Conservation (phyloP, 2,329 filamentous ascomycete genomes). For the Diaporthe velutina region DNA sequence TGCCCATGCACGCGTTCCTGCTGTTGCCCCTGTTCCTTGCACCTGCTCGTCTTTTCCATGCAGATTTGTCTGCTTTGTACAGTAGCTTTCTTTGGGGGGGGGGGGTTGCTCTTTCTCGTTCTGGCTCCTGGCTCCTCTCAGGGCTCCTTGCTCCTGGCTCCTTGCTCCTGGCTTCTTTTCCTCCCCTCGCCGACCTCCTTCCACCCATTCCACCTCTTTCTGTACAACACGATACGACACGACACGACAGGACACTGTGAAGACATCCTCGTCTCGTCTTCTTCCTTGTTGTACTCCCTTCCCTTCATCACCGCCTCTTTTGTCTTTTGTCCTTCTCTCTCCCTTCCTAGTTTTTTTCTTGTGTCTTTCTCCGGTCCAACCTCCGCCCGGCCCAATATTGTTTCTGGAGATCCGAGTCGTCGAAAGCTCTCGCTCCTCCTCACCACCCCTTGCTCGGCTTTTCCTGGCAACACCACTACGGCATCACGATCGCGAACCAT, state of each 20-base stretch:
- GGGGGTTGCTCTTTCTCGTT: conserved; percentile 14
- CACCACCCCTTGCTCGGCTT: conserved; percentile 12
- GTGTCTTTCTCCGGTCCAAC: conserved; percentile 33
- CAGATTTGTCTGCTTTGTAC: conserved; percentile 28
- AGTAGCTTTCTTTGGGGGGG: no score
- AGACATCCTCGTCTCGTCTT: conserved; percentile 34
- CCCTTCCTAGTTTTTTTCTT: conserved; percentile 11
- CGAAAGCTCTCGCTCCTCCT: conserved; percentile 27
- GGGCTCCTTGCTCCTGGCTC: conserved; percentile 11
- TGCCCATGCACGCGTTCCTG: conserved; percentile 35
- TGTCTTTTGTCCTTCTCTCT: conserved; percentile 35
- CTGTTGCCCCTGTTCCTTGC: conserved; percentile 35
- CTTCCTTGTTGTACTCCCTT: conserved; percentile 38
- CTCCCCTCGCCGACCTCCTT: conserved; percentile 31
- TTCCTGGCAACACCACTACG: conserved; percentile 12
- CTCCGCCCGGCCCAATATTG: conserved; percentile 22
- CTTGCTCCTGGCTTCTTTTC: conserved; percentile 17
- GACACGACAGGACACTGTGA: conserved; percentile 27
- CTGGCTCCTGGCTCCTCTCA: conserved; percentile 9
- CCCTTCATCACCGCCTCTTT: conserved; percentile 35
- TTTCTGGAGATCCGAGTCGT: conserved; percentile 31
- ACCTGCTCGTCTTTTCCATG: conserved; percentile 30
- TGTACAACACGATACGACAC: conserved; percentile 27
- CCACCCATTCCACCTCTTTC: conserved; percentile 24
- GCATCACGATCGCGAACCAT: conserved; percentile 19